Base-by-base conservation (phyloP, 2,329 filamentous ascomycete genomes). In the Cryphonectria japonica region DNA sequence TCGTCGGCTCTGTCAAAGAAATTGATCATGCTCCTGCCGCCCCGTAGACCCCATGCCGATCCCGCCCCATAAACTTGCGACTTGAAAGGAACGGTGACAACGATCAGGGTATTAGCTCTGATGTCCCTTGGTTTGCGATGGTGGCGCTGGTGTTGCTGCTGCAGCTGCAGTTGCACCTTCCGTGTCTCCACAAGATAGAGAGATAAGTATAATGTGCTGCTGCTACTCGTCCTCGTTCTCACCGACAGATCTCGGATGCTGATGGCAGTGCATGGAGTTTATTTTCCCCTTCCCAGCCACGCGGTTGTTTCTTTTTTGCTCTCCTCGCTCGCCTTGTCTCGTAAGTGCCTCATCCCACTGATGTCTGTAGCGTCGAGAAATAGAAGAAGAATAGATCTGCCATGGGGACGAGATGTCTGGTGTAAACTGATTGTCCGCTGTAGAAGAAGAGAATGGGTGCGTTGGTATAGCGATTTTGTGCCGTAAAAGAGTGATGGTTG, bases 61-160 rank as follows among this genome's bases (percentile, higher is more conserved):
- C 63, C 46, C 43, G 43, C 16, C 63, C 63, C 43, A 54, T 57
- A 64, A 29, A 72, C 67, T 72, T 63, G 52, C 67, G 70, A 72
- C 70, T 64, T 67, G 70, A 69, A 69, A 72, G 63, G 62, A 66
- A 69, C 43, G 63, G 69, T 34, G 52, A 72, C 64, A 69, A 63
- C 63, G 67, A 69, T 69, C 70, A 69, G 57, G 54, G 62, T 39
- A n/a, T 34, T 46, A 29, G 41, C 43, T 50, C 50, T 29, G 63
- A 37, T 32, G 13, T 29, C 43, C 29, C 32, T 50, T 41, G 26
- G 19, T n/a, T 68, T 16, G 43, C 7, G 43, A 13, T 16, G 14
- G 13, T 43, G 39, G 41, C 16, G 13, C 0, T 43, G 41, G 11
- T 43, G 41, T 3, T 46, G 43, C 19, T 50, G 7, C 4, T 50